Evolutionary conservation across 495 filamentous ascomycete species (phyloP).

Genomic region (Baudoinia panamericana): DNA sequence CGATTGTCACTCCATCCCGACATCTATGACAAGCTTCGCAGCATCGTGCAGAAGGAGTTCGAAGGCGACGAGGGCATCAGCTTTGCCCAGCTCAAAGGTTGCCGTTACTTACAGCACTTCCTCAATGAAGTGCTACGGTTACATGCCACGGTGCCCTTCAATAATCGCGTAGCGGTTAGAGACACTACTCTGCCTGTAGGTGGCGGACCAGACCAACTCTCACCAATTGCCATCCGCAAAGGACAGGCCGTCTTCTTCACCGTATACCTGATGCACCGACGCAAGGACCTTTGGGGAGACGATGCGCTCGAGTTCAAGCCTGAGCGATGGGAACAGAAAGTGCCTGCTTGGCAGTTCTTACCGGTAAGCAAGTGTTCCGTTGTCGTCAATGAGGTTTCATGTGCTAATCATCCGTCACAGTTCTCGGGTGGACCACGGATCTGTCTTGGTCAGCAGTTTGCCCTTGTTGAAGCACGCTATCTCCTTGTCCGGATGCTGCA

Average conservation of each 20-base stretch:
- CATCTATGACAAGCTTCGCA: constrained; percentile 14
- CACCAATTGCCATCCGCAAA: constrained; percentile 18
- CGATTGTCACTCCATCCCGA: constrained; percentile 10
- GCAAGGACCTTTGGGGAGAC: constrained; percentile 17
- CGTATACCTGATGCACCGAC: constrained; percentile 21
- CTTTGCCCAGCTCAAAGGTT: constrained; percentile 18
- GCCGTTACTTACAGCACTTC: constrained; percentile 14
- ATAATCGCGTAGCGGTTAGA: constrained; percentile 7
- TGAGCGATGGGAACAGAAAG: constrained; percentile 19
- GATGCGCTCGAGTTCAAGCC: constrained; percentile 21
- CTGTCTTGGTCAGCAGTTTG: constrained; percentile 14
- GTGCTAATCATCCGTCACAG: not conserved
- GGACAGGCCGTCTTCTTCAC: constrained; percentile 13
- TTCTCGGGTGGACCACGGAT: constrained; percentile 19
- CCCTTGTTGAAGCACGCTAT: constrained; percentile 11
- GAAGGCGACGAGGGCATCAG: constrained; percentile 10
- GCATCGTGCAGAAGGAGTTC: constrained; percentile 4
- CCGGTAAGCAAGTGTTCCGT: constrained; percentile 3
- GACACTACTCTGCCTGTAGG: constrained; percentile 19
- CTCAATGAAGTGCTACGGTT: constrained; percentile 22
- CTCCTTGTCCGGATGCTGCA: constrained; percentile 18
- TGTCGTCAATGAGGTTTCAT: not conserved
- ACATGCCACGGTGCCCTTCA: constrained; percentile 19
- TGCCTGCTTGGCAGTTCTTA: constrained; percentile 16
- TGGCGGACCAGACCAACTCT: constrained; percentile 16